Percentiles rank a stretch among this genome's conserved stretches.
phyloP scores from a whole-genome alignment of 176 grass and related monocot species.

The Bromus sterilis region DNA sequence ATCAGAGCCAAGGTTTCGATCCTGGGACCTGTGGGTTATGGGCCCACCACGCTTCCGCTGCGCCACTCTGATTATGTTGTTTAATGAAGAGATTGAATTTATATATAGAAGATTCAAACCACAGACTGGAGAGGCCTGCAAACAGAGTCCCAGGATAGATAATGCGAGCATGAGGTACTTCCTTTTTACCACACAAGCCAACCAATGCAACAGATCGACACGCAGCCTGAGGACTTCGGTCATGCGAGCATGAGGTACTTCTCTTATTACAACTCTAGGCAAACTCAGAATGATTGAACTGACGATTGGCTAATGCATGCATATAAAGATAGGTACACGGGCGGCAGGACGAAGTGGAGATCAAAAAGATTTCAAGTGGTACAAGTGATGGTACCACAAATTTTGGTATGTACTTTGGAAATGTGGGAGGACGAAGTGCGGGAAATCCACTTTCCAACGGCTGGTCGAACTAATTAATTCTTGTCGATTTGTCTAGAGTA shows the following conservation, averaged over 20 bases:
- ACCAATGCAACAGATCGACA: not conserved
- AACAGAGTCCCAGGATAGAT: too few relatives aligned
- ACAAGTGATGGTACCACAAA: not conserved
- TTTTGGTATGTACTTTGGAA: not conserved
- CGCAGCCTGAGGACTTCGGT: too few relatives aligned
- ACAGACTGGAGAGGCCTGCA: too few relatives aligned
- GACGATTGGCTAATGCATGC: not conserved
- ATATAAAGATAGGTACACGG: not conserved
- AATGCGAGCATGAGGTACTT: too few relatives aligned
- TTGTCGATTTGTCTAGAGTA: not conserved
- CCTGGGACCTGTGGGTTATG: constrained; percentile 88
- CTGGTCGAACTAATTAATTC: not conserved
- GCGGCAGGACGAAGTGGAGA: not conserved
- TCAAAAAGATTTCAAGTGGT: not conserved
- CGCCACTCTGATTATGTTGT: constrained; percentile 81
- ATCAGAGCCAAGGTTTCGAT: constrained; percentile 87
- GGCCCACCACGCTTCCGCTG: constrained; percentile 93
- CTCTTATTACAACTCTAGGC: not conserved
- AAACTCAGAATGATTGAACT: not conserved
- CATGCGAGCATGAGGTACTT: too few relatives aligned
- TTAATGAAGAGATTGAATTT: too few relatives aligned
- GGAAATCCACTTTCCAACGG: not conserved
- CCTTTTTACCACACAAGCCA: too few relatives aligned
- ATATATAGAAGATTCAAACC: too few relatives aligned
- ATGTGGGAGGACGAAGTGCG: not conserved